Evolutionary conservation across 306 rosid genomes (phyloP).

Genomic region (Mimosa bimucronata): DNA sequence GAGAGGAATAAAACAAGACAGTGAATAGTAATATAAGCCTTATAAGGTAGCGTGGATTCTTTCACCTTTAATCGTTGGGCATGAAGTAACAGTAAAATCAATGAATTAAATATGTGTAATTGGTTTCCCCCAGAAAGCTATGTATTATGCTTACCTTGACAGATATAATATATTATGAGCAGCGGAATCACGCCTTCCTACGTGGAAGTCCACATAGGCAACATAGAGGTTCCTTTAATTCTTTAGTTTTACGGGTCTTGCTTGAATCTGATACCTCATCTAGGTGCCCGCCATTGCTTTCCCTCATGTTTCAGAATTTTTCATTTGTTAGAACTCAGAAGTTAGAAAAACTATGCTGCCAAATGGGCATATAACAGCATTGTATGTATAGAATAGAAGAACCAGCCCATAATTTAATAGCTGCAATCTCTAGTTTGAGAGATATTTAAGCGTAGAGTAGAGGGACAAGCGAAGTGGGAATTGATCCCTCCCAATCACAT

Average conservation of each 20-base stretch:
- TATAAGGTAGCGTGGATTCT: neutral
- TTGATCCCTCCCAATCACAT: slow-evolving; percentile 48
- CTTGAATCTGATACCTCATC: slow-evolving; percentile 38
- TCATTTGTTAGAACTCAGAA: neutral
- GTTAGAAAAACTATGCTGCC: neutral
- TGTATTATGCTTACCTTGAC: slow-evolving; percentile 30
- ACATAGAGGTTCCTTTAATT: neutral
- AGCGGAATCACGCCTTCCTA: slow-evolving; percentile 40
- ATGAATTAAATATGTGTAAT: neutral
- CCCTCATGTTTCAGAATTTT: slow-evolving; percentile 1
- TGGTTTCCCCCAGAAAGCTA: slow-evolving; percentile 4
- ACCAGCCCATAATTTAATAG: neutral
- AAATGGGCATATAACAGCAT: slow-evolving; percentile 3
- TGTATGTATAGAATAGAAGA: neutral
- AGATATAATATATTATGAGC: neutral
- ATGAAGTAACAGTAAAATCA: slow-evolving; percentile 12
- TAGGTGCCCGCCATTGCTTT: neutral
- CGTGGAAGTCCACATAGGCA: slow-evolving; percentile 15
- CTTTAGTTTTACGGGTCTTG: slow-evolving; percentile 2
- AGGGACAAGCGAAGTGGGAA: slow-evolving; percentile 41
- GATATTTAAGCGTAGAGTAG: slow-evolving; percentile 23
- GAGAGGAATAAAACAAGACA: neutral
- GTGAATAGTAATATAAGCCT: neutral
- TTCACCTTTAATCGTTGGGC: neutral
- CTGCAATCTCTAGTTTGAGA: slow-evolving; percentile 4